Base-by-base conservation (phyloP, 192 early-diverging fungal species). In the Jimgerdemannia flammicorona region DNA sequence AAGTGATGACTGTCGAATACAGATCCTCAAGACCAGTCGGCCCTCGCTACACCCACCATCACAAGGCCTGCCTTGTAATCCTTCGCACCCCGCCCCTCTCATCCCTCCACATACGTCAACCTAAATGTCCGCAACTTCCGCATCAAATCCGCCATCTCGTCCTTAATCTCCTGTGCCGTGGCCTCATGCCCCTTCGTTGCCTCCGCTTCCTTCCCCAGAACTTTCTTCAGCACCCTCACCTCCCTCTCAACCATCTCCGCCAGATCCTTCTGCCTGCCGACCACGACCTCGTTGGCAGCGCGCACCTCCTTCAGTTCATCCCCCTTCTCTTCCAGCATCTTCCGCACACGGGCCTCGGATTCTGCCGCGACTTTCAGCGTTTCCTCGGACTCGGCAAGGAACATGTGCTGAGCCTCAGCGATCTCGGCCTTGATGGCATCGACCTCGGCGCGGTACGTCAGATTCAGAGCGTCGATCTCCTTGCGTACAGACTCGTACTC, bases 391-490 rank as follows among this genome's bases (percentile, higher is more conserved):
- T 59, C 49, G 49, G 14, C 49, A 59, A 59, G 49, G 49, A 59
- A 59, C 6, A 2, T 14, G 8, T 2, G 49, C 14, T 59, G 49
- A 6, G 14, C 8, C 49, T 59, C 49, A 6, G 14, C 49, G 14
- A 59, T 59, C 14, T 59, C 49, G 6, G 6, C 14, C 8, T 6
- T 14, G 14, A 59, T 59, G 8, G 49, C 49, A 59, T 76, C 71
- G 39, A 79, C 77, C n/a, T 83, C 75, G 40, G 41, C 67, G 17
- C 73, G 72, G 39, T 83, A 74, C 10, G 68, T 64, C 59, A 76
- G 70, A 42, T 83, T 74, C n/a, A 72, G 39, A 7, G 40, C 3
- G 7, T 72, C 70, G 17, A 83, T 79, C 9, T 70, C 69, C 17
- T 44, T 41, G 20, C 69, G 73, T 44, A 83, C 76, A 19, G 73